Evolutionary conservation across 2,329 filamentous ascomycete genomes (phyloP).

Genomic region (Podosphaera leucotricha): DNA sequence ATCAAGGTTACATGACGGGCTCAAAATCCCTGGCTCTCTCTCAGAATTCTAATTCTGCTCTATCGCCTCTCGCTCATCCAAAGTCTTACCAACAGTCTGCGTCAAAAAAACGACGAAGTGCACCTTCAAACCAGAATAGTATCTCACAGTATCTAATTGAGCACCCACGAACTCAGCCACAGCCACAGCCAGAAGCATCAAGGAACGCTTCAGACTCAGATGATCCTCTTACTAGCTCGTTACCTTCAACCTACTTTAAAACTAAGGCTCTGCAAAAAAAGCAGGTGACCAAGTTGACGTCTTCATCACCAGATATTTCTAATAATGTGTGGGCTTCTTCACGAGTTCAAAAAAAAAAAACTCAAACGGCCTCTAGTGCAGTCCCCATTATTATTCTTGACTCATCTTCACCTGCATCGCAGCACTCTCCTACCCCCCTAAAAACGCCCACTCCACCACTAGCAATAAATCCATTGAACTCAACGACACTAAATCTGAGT

Average conservation of each 20-base stretch:
- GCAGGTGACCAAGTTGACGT: not conserved
- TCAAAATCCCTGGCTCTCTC: not conserved
- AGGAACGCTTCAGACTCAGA: not conserved
- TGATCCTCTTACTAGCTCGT: not conserved
- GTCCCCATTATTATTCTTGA: not conserved
- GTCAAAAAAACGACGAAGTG: not conserved
- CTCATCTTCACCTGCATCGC: not conserved
- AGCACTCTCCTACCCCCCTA: not conserved
- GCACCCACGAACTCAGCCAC: not conserved
- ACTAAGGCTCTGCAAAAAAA: not conserved
- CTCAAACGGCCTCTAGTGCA: not conserved
- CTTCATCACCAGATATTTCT: not conserved
- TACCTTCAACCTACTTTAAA: not conserved
- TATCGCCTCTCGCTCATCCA: not conserved
- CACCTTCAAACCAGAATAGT: not conserved
- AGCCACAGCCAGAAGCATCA: not conserved
- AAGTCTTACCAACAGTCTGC: not conserved
- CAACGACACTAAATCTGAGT: not conserved
- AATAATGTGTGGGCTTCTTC: not conserved
- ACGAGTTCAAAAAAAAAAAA: not conserved
- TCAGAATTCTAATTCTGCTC: not conserved
- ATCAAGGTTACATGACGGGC: not conserved
- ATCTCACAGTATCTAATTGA: not conserved
- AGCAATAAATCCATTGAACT: not conserved
- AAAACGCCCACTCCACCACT: not conserved